Conservation (phyloP, 1,284 basidiomycete species). For the Cystobasidium slooffiae region DNA sequence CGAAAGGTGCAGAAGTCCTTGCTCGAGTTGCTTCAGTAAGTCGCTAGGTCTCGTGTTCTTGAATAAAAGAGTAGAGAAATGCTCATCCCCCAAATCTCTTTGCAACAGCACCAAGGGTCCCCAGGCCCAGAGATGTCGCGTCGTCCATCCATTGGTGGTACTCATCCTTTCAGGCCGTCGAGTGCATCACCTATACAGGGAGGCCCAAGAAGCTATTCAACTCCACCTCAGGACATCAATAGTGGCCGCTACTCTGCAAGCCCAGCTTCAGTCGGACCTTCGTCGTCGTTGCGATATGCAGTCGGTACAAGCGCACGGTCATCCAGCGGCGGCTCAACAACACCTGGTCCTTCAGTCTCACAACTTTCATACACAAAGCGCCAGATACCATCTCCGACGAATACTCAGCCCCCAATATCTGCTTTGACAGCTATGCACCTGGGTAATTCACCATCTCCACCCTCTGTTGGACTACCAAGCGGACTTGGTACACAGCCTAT, state of each 20-base stretch:
- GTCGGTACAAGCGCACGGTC: neutral
- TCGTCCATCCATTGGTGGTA: slow-evolving; percentile 22
- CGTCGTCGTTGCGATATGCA: slow-evolving; percentile 40
- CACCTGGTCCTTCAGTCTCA: slow-evolving; percentile 28
- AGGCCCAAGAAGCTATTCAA: slow-evolving; percentile 16
- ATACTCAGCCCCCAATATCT: slow-evolving; percentile 29
- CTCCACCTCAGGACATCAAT: neutral
- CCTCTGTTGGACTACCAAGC: neutral
- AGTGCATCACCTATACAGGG: slow-evolving; percentile 6
- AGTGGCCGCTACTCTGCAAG: slow-evolving; percentile 23
- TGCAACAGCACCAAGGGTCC: neutral
- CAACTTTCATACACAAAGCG: slow-evolving; percentile 41
- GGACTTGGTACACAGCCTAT: slow-evolving; percentile 18
- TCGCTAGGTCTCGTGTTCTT: neutral
- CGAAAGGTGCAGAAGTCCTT: neutral
- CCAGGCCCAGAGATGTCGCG: slow-evolving; percentile 8
- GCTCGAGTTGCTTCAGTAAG: slow-evolving; percentile 10
- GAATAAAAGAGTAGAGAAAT: neutral
- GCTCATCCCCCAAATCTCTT: neutral
- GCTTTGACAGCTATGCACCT: slow-evolving; percentile 37
- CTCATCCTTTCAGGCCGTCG: slow-evolving; percentile 35
- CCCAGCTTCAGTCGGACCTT: slow-evolving; percentile 40
- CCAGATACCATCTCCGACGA: slow-evolving; percentile 21
- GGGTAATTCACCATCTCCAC: slow-evolving; percentile 21
- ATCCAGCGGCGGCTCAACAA: neutral